These are phyloP conservation scores for Sporothrix globosa DNA, from an alignment of 2,329 filamentous ascomycete species.

Conservation along the genomic window DNA sequence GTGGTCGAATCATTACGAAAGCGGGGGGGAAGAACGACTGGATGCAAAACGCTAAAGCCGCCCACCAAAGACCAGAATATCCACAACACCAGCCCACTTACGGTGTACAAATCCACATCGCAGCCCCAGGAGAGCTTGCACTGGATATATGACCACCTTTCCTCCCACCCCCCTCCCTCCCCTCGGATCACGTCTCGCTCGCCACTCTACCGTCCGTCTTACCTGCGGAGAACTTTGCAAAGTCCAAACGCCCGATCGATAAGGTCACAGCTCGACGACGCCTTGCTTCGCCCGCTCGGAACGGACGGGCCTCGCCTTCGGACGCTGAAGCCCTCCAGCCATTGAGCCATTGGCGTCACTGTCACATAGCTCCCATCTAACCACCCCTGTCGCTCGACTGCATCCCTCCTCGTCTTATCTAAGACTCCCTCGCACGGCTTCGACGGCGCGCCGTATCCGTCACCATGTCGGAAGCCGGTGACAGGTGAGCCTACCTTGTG, in stretches of 20 bases:
- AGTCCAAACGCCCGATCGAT: background rate
- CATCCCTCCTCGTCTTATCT: background rate
- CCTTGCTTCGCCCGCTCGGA: slow-evolving; percentile 22
- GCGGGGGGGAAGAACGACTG: slow-evolving; percentile 25
- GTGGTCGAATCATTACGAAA: slow-evolving; percentile 12
- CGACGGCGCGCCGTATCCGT: background rate
- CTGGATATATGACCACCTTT: slow-evolving; percentile 9
- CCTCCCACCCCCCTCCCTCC: slow-evolving; percentile 12
- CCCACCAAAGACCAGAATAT: slow-evolving; percentile 17
- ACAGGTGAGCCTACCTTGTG: slow-evolving; percentile 38
- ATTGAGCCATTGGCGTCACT: slow-evolving; percentile 3
- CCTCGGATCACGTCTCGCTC: background rate
- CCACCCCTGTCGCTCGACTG: background rate
- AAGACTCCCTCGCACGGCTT: slow-evolving; percentile 16
- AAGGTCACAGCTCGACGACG: slow-evolving; percentile 16
- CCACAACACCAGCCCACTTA: slow-evolving; percentile 14
- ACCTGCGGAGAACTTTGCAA: slow-evolving; percentile 12
- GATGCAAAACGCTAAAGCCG: slow-evolving; percentile 23
- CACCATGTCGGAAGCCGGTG: slow-evolving; percentile 43
- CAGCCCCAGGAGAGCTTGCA: slow-evolving; percentile 17
- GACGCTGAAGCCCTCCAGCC: slow-evolving; percentile 2
- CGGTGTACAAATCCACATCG: slow-evolving; percentile 21
- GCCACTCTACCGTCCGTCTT: background rate
- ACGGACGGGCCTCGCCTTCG: slow-evolving; percentile 20
- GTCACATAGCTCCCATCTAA: slow-evolving; percentile 1